Evolutionary conservation across 495 filamentous ascomycete genomes (phyloP).

Genomic region (Pseudevernia furfuracea): DNA sequence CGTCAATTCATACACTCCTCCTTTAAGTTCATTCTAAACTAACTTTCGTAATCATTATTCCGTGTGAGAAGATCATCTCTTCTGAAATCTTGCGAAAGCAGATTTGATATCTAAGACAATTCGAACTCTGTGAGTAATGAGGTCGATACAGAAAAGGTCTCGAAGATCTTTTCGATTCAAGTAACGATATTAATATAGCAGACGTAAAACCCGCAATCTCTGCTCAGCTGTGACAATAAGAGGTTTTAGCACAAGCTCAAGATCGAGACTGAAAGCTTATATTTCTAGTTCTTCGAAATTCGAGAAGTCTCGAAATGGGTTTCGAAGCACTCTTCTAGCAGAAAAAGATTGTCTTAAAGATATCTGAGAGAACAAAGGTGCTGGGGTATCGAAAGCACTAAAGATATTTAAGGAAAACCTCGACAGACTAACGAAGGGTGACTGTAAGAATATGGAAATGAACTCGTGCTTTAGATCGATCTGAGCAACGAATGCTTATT

Average conservation of each 20-base stretch:
- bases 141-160: background rate
- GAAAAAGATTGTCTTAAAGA: no score
- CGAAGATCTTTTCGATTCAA: background rate
- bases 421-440: background rate
- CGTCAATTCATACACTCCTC: background rate
- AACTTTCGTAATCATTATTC: no score
- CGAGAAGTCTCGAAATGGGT: background rate
- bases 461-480: no score
- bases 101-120: background rate
- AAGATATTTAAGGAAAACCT: no score
- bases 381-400: no score
- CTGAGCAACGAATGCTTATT: no score
- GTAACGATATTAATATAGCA: background rate
- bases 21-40: background rate
- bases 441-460: no score
- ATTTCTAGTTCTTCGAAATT: background rate
- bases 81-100: background rate
- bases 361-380: no score
- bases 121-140: background rate
- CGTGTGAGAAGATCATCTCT: no score
- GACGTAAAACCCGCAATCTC: background rate
- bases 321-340: no score
- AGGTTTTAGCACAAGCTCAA: background rate
- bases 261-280: background rate
- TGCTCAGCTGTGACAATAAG: background rate